Conservation (phyloP, 306 rosid species). For the Sophora flavescens region DNA sequence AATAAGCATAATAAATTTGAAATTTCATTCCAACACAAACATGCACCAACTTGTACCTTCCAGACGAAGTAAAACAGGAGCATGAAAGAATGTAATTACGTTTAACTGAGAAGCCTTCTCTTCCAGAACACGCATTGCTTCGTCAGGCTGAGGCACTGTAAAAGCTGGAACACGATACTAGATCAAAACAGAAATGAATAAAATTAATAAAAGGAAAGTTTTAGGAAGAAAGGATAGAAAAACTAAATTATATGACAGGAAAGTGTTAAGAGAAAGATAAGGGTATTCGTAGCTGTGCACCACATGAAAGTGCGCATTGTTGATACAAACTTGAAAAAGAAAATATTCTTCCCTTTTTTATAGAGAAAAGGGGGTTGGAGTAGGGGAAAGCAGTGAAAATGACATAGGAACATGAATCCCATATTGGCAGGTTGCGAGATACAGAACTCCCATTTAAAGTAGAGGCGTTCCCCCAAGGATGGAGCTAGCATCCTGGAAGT, state of each 20-base stretch:
- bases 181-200: slow-evolving; percentile 37
- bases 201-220: slow-evolving; percentile 23
- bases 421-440: slow-evolving; percentile 1
- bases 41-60: slow-evolving; percentile 19
- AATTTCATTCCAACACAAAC: slow-evolving; percentile 16
- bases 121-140: slow-evolving; percentile 84
- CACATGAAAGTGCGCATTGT: slow-evolving; percentile 34
- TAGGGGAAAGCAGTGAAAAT: neutral
- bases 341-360: neutral
- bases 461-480: slow-evolving; percentile 1
- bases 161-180: slow-evolving; percentile 82
- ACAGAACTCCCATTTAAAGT: slow-evolving; percentile 12
- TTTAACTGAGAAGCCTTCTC: slow-evolving; percentile 78
- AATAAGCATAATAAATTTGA: slow-evolving; percentile 11
- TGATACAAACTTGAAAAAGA: slow-evolving; percentile 12
- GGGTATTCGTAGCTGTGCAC: slow-evolving; percentile 2
- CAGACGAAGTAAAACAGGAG: slow-evolving; percentile 17
- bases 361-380: too few relatives aligned
- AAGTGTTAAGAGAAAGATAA: slow-evolving; percentile 16
- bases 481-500: too few relatives aligned
- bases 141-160: slow-evolving; percentile 90
- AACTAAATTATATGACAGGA: slow-evolving; percentile 11
- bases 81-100: slow-evolving; percentile 59
- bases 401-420: slow-evolving; percentile 5
- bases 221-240: slow-evolving; percentile 34